Conservation (phyloP, 148 eudicot species). For the Silene latifolia region DNA sequence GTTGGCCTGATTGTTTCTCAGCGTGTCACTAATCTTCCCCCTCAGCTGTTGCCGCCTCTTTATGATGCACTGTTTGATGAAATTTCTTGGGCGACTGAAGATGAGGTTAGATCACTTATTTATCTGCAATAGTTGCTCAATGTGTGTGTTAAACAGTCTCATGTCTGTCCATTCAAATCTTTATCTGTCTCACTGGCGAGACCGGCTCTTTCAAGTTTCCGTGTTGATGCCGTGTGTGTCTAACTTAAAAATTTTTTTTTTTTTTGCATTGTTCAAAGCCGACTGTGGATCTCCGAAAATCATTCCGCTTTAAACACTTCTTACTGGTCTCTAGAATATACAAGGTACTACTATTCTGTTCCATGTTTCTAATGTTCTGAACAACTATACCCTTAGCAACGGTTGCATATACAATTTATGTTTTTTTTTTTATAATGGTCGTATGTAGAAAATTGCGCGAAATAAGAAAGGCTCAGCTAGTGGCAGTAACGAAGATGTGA, state of each 20-base stretch:
- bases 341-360: constrained; percentile 51
- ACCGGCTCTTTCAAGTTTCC: neutral
- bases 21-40: constrained; percentile 89
- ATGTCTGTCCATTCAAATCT: neutral
- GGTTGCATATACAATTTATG: neutral
- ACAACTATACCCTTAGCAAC: neutral
- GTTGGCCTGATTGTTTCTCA: constrained; percentile 90
- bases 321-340: constrained; percentile 67
- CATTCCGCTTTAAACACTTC: constrained; percentile 59
- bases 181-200: neutral
- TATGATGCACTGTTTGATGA: constrained; percentile 91
- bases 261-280: constrained; percentile 43
- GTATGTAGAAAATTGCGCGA: constrained; percentile 48
- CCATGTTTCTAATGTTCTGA: neutral
- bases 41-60: constrained; percentile 84
- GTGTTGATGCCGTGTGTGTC: neutral
- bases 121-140: neutral
- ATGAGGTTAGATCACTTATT: constrained; percentile 61
- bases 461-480: constrained; percentile 32
- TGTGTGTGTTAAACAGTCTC: neutral
- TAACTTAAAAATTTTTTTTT: neutral
- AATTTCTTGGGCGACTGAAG: constrained; percentile 85
- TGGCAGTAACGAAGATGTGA: constrained; percentile 51
- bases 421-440: neutral
- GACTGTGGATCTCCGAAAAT: constrained; percentile 66